Percentiles rank a stretch among this genome's conserved stretches.
These are phyloP conservation scores for Monilinia laxa DNA, from an alignment of 2,329 filamentous ascomycete genomes.

Conservation along the genomic window DNA sequence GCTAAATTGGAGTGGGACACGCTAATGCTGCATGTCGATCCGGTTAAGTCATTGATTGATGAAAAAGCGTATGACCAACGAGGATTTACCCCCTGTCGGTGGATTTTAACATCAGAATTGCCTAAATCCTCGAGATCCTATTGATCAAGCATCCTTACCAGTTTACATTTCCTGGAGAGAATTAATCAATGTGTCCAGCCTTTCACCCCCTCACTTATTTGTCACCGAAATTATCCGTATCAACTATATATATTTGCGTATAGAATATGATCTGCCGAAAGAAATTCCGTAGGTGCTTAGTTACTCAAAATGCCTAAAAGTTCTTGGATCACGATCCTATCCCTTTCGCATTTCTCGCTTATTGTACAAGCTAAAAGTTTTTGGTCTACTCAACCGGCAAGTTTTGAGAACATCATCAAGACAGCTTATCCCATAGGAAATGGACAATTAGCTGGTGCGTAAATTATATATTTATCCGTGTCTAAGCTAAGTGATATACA, in stretches of 20 bases:
- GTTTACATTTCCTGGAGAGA: no score
- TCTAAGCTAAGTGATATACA: background rate
- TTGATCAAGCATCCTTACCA: no score
- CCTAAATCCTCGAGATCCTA: no score
- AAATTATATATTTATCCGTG: background rate
- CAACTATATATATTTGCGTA: background rate
- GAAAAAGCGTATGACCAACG: no score
- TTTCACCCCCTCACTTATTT: constrained; percentile 14
- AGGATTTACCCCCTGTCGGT: no score
- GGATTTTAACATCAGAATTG: no score
- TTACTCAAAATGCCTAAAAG: background rate
- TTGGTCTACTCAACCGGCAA: constrained; percentile 30
- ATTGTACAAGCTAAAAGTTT: constrained; percentile 3
- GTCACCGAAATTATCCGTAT: background rate
- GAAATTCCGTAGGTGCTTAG: background rate
- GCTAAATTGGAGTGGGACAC: no score
- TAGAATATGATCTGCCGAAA: background rate
- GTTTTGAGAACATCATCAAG: constrained; percentile 37
- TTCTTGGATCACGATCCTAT: constrained; percentile 1
- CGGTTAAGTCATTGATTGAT: no score
- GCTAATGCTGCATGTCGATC: no score
- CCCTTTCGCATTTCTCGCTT: constrained; percentile 1
- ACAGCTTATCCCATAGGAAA: constrained; percentile 50
- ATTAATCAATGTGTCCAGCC: background rate
- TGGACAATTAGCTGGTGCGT: constrained; percentile 46